Evolutionary conservation across 208 protist genomes (phyloP).

Genomic region (Trypanosoma caninum): DNA sequence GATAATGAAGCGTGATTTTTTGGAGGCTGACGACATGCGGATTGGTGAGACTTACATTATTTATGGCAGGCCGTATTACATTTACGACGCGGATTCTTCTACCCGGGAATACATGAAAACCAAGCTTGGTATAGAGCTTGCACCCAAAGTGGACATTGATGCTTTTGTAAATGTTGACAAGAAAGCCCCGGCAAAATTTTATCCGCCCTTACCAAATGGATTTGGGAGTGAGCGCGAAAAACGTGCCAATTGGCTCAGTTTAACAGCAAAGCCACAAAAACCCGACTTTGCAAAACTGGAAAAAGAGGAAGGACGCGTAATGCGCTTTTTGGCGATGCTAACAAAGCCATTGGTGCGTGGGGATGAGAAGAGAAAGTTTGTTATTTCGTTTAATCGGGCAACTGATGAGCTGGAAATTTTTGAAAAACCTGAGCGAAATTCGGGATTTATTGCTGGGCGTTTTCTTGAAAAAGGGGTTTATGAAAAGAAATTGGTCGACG

Average conservation of each 20-base stretch:
- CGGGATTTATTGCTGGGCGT: constrained; percentile 84
- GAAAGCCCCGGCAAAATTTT: constrained; percentile 49
- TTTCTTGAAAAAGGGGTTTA: constrained; percentile 85
- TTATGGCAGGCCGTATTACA: constrained; percentile 76
- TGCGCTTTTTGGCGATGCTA: constrained; percentile 76
- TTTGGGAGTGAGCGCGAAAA: constrained; percentile 88
- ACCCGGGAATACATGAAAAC: constrained; percentile 72
- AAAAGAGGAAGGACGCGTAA: constrained; percentile 72
- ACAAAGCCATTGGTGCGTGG: constrained; percentile 52
- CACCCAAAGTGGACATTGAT: constrained; percentile 50
- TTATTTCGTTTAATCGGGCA: constrained; percentile 88
- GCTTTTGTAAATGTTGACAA: constrained; percentile 48
- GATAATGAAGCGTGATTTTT: constrained; percentile 82
- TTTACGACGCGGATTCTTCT: constrained; percentile 77
- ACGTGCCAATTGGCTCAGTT: constrained; percentile 70
- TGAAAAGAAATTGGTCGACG: constrained; percentile 61
- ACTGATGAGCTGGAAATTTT: constrained; percentile 84
- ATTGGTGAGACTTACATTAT: constrained; percentile 84
- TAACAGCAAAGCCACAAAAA: constrained; percentile 65
- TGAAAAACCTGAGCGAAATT: constrained; percentile 80
- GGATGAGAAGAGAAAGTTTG: constrained; percentile 81
- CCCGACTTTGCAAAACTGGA: constrained; percentile 64
- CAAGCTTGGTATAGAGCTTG: constrained; percentile 51
- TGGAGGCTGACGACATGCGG: constrained; percentile 71
- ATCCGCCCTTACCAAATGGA: constrained; percentile 87